phyloP scores from a whole-genome alignment of 306 rosid species.

The Vachellia pachyceras region DNA sequence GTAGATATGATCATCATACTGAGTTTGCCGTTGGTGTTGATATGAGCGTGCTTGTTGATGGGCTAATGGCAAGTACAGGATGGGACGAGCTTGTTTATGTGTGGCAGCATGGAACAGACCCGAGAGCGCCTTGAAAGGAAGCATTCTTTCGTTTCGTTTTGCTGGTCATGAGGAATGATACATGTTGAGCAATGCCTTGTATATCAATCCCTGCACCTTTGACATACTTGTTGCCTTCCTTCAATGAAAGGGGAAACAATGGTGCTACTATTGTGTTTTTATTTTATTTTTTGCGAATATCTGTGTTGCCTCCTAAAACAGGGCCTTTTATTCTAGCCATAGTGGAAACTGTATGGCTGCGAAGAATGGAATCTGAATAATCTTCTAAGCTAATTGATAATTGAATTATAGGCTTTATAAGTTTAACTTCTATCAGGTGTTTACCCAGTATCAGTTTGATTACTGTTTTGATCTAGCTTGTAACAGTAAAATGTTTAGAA shows the following conservation, averaged over 20 bases:
- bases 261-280: conserved; percentile 18
- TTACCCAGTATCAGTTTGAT: neutral
- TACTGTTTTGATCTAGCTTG: neutral
- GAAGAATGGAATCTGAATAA: neutral
- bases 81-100: conserved; percentile 96
- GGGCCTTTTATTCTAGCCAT: neutral
- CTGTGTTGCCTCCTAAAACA: neutral
- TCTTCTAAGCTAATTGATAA: neutral
- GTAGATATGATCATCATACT: conserved; percentile 83
- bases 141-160: conserved; percentile 21
- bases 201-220: neutral
- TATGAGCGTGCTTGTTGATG: conserved; percentile 92
- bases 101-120: conserved; percentile 95
- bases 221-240: conserved; percentile 5
- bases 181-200: conserved; percentile 15
- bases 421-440: neutral
- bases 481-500: neutral
- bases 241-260: neutral
- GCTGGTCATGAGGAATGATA: conserved; percentile 5
- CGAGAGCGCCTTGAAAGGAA: conserved; percentile 69
- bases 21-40: conserved; percentile 95
- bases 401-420: neutral
- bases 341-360: neutral
- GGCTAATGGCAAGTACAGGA: conserved; percentile 87
- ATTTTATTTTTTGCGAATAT: neutral